Conservation (phyloP, 75 land plant genomes). For the Pseudotsuga menziesii region DNA sequence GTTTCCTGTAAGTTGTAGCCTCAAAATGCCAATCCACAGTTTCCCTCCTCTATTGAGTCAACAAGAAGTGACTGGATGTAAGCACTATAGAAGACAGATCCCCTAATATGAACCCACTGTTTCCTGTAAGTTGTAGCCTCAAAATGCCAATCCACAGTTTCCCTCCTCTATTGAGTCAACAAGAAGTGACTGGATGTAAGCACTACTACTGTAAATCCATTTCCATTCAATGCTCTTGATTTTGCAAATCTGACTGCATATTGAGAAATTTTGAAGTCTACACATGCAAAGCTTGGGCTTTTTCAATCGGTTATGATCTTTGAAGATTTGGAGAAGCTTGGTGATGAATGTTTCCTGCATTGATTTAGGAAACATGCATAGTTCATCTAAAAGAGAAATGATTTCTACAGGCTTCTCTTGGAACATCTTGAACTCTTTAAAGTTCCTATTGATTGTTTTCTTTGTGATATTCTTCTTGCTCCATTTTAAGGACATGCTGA, state of each 20-base stretch:
- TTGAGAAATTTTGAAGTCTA: too few relatives aligned
- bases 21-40: constrained; percentile 74
- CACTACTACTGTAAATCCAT: constrained; percentile 72
- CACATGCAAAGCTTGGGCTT: too few relatives aligned
- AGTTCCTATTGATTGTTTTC: too few relatives aligned
- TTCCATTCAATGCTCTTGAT: constrained; percentile 74
- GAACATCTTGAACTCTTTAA: too few relatives aligned
- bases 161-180: constrained; percentile 68
- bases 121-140: constrained; percentile 65
- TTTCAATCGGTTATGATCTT: too few relatives aligned
- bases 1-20: constrained; percentile 62
- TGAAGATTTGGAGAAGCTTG: too few relatives aligned
- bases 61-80: constrained; percentile 76
- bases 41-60: constrained; percentile 60
- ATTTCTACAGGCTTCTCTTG: too few relatives aligned
- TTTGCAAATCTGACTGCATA: constrained; percentile 35
- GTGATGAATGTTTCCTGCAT: too few relatives aligned
- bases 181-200: constrained; percentile 77
- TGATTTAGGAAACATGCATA: too few relatives aligned
- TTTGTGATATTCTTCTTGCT: too few relatives aligned
- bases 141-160: constrained; percentile 72
- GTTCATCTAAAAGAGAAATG: too few relatives aligned
- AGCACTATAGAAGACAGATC: constrained; percentile 68
- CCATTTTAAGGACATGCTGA: too few relatives aligned
- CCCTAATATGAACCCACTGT: constrained; percentile 64